Base-by-base conservation (phyloP, 495 filamentous ascomycete species). In the Penicillium maclennaniae region DNA sequence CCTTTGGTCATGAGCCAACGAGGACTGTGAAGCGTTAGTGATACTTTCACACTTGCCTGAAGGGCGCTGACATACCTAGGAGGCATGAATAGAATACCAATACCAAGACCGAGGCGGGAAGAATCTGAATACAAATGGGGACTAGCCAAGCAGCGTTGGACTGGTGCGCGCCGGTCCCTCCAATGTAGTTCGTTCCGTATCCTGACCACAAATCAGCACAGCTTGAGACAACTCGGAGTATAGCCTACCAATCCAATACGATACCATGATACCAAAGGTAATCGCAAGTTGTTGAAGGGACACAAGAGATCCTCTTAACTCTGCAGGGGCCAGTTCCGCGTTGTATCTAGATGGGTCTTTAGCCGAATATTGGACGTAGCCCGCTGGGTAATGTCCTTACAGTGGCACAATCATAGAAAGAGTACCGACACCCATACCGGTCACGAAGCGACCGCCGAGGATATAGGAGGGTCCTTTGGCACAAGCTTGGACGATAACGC, bases 51-150 rank as follows among this genome's bases (percentile, higher is more conserved):
- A 12, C 15, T 12, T 12, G 15, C 31, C 3, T 34, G 15, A 14
- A 14, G 31, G 6, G 31, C 4, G 8, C 1, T 14, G 31, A 14
- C 25, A 25, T 25, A 47, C 45, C 45, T 47, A 9, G 34, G 47
- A 12, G 63, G 62, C n/a, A 79, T 66, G 50, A 76, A 79, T 17
- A 71, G 65, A 7, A 75, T 70, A 19, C 76, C 75, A 8, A 62
- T 20, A 4, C 62, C 68, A 23, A 81, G 65, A 12, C 70, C 31
- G 19, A 78, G 43, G 71, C 65, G 10, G 77, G 78, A 16, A 78
- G 47, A 38, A 68, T 64, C 47, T 79, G 76, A 27, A 79, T 72
- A n/a, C 73, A 72, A 23, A 81, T 68, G 0, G 76, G 77, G 12
- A 79, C 60, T 15, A 77, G 60, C 78, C 69, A 74, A 58, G 20